A percentile compares a stretch with the other conserved stretches of the same genome.
phyloP scores from a whole-genome alignment of 768 basidiomycete genomes.

The Russula ochroleuca region DNA sequence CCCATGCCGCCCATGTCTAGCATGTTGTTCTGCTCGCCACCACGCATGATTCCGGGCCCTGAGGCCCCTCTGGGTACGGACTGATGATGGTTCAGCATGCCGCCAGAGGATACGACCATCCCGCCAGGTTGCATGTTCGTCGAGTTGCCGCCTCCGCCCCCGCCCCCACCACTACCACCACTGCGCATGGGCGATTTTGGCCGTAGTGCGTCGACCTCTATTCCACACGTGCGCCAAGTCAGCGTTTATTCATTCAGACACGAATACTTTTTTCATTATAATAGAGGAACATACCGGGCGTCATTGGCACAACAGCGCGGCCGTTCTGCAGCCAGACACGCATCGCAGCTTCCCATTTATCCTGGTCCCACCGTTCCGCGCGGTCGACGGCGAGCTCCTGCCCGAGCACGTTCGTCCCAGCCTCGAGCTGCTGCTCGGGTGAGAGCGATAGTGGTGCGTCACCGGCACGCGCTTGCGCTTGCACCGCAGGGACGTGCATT shows the following conservation, averaged over 20 bases:
- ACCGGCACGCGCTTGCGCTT: slow-evolving; percentile 21
- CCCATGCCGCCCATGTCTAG: slow-evolving; percentile 16
- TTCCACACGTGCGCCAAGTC: background rate
- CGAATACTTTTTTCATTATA: background rate
- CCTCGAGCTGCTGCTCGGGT: slow-evolving; percentile 36
- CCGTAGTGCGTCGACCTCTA: slow-evolving; percentile 76
- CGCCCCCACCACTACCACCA: slow-evolving; percentile 32
- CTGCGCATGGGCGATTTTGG: slow-evolving; percentile 76
- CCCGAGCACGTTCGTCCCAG: slow-evolving; percentile 33
- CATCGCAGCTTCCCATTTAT: slow-evolving; percentile 60
- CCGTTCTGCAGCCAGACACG: slow-evolving; percentile 46
- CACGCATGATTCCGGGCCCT: background rate
- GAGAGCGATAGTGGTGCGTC: slow-evolving; percentile 26
- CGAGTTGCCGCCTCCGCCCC: slow-evolving; percentile 17
- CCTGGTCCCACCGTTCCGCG: slow-evolving; percentile 54
- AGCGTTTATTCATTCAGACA: background rate
- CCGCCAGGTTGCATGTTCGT: slow-evolving; percentile 1
- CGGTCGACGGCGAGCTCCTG: slow-evolving; percentile 24
- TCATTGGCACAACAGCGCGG: slow-evolving; percentile 59
- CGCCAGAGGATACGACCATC: background rate
- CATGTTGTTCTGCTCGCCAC: slow-evolving; percentile 31
- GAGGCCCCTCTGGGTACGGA: slow-evolving; percentile 5
- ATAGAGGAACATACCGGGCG: slow-evolving; percentile 37
- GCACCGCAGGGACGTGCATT: slow-evolving; percentile 42
- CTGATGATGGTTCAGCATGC: slow-evolving; percentile 17